Evolutionary conservation across 2,329 filamentous ascomycete species (phyloP).

Genomic region (Ophiostoma angusticollis): DNA sequence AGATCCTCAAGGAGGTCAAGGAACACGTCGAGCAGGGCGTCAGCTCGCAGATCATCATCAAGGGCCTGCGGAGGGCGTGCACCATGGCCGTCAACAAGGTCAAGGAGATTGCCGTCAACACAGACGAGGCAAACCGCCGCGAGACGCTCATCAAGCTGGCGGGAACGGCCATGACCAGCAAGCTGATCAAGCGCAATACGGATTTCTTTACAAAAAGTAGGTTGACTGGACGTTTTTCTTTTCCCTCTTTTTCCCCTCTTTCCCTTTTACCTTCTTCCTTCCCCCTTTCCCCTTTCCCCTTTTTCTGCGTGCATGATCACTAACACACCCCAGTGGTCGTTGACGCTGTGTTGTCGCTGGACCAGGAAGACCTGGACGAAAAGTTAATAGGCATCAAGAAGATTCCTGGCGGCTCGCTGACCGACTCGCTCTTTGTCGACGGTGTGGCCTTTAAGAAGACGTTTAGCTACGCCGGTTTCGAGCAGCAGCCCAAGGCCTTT

Average conservation of each 20-base stretch:
- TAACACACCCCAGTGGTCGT: constrained; percentile 65
- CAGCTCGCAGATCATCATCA: constrained; percentile 95
- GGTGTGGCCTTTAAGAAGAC: constrained; percentile 99
- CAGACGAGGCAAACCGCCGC: constrained; percentile 67
- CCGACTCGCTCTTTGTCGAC: constrained; percentile 93
- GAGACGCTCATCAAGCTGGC: constrained; percentile 85
- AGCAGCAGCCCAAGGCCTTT: constrained; percentile 97
- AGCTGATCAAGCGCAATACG: constrained; percentile 95
- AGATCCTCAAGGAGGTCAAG: constrained; percentile 93
- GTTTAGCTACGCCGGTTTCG: constrained; percentile 96
- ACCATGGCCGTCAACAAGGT: constrained; percentile 95
- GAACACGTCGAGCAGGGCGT: constrained; percentile 94
- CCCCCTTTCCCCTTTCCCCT: background rate
- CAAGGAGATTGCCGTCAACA: constrained; percentile 89
- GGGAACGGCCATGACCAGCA: constrained; percentile 96
- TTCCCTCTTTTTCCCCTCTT: constrained; percentile 1
- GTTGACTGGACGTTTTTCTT: constrained; percentile 16
- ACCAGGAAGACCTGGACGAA: constrained; percentile 95
- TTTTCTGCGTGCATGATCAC: constrained; percentile 25
- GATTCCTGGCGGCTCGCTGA: constrained; percentile 88
- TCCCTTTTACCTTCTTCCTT: constrained; percentile 1
- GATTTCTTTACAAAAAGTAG: constrained; percentile 94
- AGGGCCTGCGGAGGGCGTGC: constrained; percentile 79
- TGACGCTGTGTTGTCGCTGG: constrained; percentile 85
- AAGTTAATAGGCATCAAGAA: constrained; percentile 98